Evolutionary conservation across 331 rosid species (phyloP), one percentile per base, ranked within the genome.

Genomic region (Telfairia occidentalis): DNA sequence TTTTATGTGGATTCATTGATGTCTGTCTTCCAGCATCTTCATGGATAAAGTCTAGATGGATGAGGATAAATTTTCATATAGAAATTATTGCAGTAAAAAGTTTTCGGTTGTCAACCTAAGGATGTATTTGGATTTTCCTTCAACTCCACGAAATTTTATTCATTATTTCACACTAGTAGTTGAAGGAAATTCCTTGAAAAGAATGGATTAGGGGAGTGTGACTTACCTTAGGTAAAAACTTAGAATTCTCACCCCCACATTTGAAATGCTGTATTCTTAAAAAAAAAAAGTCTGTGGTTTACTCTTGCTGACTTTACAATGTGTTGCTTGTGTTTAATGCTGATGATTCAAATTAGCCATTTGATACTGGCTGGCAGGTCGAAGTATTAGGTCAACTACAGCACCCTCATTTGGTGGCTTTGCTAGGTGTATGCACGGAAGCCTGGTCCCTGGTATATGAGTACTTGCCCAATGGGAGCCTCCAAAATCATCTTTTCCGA

Each of bases 371-470:
- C 81, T 34, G 73, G 37, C 85, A 92, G 98, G 96, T 92, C 84
- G 89, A 84, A 78, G 88, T 87, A 81, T 95, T 92, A 66, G 88
- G 93, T 45, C 84, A 89, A 79, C 83, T 92, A 54, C 93, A 86
- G 78, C 98, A 92, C 77, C 97, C 93, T 76, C 96, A 89, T 81
- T 83, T 92, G 34, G 89, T 92, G 81, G 82, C 90, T 42, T 84
- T 92, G 84, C 97, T 92, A 59, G 98, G 97, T 65, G 85, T 86
- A 65, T 92, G 96, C 82, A 88, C 90, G 34, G 96, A 92, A 78
- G 89, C 89, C 38, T 86, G 96, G 89, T 89, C 97, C 43, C 86
- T 92, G 58, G 93, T 89, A 49, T 92, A 87, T 1, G 98, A 92
- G 75, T 87, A 92, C 85, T 54, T 81, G 53, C 90, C 97, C 40